Base-by-base conservation (phyloP, 768 basidiomycete genomes). In the Boletus rubescentipes region DNA sequence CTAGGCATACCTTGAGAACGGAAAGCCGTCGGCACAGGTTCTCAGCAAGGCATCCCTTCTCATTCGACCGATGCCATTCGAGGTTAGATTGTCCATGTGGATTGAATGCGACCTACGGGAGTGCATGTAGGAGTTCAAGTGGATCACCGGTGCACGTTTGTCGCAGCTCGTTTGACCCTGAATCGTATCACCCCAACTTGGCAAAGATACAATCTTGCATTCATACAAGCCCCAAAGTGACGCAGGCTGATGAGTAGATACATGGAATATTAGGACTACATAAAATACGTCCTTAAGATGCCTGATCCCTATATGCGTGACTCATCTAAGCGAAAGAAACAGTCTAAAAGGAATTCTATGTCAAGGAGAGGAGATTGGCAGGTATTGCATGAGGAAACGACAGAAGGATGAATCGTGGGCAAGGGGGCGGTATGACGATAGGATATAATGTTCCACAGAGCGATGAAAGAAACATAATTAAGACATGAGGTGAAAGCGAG, bases 241-340 rank as follows among this genome's bases (percentile, higher is more conserved):
- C 31, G 49, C 31, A 46, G 50, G 31, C 40, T 26, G 57, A 45
- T 23, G 63, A 39, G 58, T 63, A 68, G 61, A 67, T 67, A 67
- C 65, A 67, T 10, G 46, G 56, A 58, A 65, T 61, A 68, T 68
- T 68, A 68, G 29, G 64, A 64, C 55, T 62, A 66, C 64, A 68
- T 69, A 69, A 62, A 61, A 70, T 69, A 69, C 64, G 60, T 68
- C 68, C 64, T 59, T 63, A 72, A 69, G 66, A 70, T 69, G 60
- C 61, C 66, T 62, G 65, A 67, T 67, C 66, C 64, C 51, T 68
- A 61, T 61, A 69, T 65, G 65, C 44, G 62, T 57, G 60, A 60
- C 67, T 60, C 66, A 65, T 69, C 67, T 67, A 67, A 56, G 61
- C 48, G 40, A 54, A 37, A 39, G 54, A 54, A 56, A 58, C 38